Percentiles rank a stretch among this genome's conserved stretches.
Conservation (phyloP, 2,329 filamentous ascomycete genomes). For the Ceratocystis albifundus region DNA sequence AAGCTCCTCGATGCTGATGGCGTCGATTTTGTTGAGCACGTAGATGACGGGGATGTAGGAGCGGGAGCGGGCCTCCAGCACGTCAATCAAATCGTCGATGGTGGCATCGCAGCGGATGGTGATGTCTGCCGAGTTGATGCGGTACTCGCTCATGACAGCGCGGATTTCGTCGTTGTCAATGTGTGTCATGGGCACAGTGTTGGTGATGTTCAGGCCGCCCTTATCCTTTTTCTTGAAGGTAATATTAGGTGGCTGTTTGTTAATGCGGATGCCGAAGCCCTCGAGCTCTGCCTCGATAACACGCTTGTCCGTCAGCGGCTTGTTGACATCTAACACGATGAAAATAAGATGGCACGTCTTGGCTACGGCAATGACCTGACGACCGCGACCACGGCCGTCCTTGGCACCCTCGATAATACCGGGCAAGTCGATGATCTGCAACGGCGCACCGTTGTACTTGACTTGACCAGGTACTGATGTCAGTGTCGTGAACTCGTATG, state of each 20-base stretch:
- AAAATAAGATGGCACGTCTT: constrained; percentile 99
- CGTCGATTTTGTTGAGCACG: constrained; percentile 97
- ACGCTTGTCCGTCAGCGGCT: constrained; percentile 91
- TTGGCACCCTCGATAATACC: constrained; percentile 99
- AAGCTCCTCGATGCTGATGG: constrained; percentile 94
- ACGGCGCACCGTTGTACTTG: constrained; percentile 87
- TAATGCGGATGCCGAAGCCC: constrained; percentile 94
- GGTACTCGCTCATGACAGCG: constrained; percentile 94
- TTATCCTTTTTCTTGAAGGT: constrained; percentile 99
- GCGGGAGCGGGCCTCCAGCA: constrained; percentile 86
- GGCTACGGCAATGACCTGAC: constrained; percentile 95
- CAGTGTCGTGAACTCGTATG: constrained; percentile 97
- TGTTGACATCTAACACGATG: constrained; percentile 97
- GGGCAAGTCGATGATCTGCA: constrained; percentile 95
- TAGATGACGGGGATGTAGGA: constrained; percentile 99
- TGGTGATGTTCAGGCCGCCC: constrained; percentile 92
- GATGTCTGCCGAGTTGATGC: constrained; percentile 92
- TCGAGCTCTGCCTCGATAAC: constrained; percentile 92
- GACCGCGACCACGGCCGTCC: constrained; percentile 91
- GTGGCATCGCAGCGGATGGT: constrained; percentile 96
- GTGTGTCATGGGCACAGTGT: constrained; percentile 79
- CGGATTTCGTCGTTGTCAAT: constrained; percentile 95
- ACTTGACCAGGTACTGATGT: constrained; percentile 96
- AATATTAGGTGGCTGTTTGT: constrained; percentile 94
- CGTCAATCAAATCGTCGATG: constrained; percentile 90